Conservation (phyloP, 108 stramenopile genomes). For the Aureococcus anophagefferens region DNA sequence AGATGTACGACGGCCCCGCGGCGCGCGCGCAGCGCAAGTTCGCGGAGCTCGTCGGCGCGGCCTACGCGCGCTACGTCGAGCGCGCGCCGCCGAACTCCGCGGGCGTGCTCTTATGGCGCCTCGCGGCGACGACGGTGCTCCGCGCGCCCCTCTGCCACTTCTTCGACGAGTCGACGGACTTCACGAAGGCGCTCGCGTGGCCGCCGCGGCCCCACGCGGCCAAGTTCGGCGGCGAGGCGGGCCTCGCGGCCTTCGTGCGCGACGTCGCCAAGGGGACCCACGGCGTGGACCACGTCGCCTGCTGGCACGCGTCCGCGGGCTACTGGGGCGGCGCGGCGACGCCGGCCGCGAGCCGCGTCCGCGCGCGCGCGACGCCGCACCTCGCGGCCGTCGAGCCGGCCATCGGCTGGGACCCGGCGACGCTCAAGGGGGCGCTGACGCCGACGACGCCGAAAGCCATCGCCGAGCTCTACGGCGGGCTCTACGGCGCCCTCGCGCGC, state of each 20-base stretch:
- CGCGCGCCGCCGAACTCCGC: constrained; percentile 23
- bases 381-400: constrained; percentile 40
- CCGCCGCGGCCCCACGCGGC: background rate
- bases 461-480: constrained; percentile 41
- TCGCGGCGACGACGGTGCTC: constrained; percentile 24
- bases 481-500: constrained; percentile 38
- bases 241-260: constrained; percentile 25
- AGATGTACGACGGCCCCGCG: background rate
- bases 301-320: constrained; percentile 61
- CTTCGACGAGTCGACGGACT: constrained; percentile 44
- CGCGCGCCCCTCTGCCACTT: constrained; percentile 33
- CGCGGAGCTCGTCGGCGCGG: constrained; percentile 16
- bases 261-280: constrained; percentile 27
- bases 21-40: constrained; percentile 7
- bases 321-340: constrained; percentile 55
- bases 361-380: constrained; percentile 32
- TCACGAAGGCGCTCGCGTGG: constrained; percentile 25
- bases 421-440: constrained; percentile 31
- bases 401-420: constrained; percentile 33
- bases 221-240: constrained; percentile 23
- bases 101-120: constrained; percentile 29
- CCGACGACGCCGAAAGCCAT: constrained; percentile 27
- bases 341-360: constrained; percentile 20
- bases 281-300: constrained; percentile 43
- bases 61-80: constrained; percentile 30